Evolutionary conservation across 805 yeast genomes (phyloP).

Genomic region (Hanseniaspora pseudoguilliermondii): DNA sequence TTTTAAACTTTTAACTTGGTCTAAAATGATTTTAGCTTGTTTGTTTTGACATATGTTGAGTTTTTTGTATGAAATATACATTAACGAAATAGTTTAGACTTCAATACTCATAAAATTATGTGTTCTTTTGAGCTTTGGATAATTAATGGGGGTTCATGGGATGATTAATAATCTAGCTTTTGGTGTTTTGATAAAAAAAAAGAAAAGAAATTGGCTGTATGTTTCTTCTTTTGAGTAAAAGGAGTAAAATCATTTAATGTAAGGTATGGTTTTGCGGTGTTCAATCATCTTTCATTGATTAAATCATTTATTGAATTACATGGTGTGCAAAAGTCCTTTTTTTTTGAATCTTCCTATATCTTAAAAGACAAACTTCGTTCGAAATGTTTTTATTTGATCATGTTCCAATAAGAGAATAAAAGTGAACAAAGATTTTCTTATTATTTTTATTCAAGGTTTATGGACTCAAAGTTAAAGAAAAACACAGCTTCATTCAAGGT

Average conservation of each 20-base stretch:
- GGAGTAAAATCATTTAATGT: not conserved
- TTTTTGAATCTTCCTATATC: not conserved
- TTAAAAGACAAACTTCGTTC: no score
- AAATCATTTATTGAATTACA: not conserved
- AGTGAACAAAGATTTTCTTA: not conserved
- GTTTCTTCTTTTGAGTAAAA: constrained; percentile 2
- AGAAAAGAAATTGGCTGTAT: not conserved
- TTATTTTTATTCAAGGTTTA: not conserved
- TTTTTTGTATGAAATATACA: not conserved
- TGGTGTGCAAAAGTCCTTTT: not conserved
- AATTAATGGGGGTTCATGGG: not conserved
- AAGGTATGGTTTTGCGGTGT: not conserved
- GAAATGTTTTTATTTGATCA: not conserved
- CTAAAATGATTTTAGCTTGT: not conserved
- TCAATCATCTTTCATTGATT: not conserved
- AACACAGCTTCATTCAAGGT: not conserved
- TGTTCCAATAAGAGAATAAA: not conserved
- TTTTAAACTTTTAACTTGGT: not conserved
- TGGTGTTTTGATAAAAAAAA: not conserved
- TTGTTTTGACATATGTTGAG: not conserved
- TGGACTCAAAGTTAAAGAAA: not conserved
- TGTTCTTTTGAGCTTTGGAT: not conserved
- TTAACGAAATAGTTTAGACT: not conserved
- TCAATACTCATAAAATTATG: not conserved
- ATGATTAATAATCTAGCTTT: constrained; percentile 3